Evolutionary conservation across 768 basidiomycete species (phyloP).

Genomic region (Mycena filopes): DNA sequence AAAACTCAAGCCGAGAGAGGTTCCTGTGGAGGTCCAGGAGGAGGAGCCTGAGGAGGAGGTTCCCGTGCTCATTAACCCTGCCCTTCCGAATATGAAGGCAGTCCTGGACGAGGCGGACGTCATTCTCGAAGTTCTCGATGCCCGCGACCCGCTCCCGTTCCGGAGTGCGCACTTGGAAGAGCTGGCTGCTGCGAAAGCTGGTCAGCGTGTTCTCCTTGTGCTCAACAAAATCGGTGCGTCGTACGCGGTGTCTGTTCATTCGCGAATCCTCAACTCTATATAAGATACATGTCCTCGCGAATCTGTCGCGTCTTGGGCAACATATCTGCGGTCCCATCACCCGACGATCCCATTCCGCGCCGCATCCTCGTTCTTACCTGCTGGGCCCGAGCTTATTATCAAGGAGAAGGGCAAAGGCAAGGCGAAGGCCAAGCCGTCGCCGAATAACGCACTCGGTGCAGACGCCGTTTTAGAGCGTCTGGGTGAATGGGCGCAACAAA

Average conservation of each 20-base stretch:
- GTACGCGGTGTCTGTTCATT: conserved; percentile 11
- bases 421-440: conserved; percentile 50
- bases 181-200: conserved; percentile 52
- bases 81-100: conserved; percentile 68
- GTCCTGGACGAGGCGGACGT: conserved; percentile 85
- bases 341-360: conserved; percentile 80
- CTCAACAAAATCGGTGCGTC: conserved; percentile 89
- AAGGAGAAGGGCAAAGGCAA: conserved; percentile 59
- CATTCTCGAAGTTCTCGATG: conserved; percentile 83
- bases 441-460: conserved; percentile 71
- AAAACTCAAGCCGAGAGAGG: conserved; percentile 45
- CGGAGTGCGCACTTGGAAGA: conserved; percentile 74
- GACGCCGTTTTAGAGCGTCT: conserved; percentile 64
- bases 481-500: conserved; percentile 56
- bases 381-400: conserved; percentile 35
- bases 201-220: conserved; percentile 68
- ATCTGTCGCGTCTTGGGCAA: conserved; percentile 74
- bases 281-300: conserved; percentile 86
- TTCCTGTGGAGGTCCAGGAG: conserved; percentile 41
- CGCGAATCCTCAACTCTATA: neutral
- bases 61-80: conserved; percentile 71
- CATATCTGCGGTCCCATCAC: conserved; percentile 65
- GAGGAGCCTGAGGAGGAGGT: conserved; percentile 62
- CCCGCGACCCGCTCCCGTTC: conserved; percentile 81
- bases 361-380: conserved; percentile 72